Evolutionary conservation across 2,329 filamentous ascomycete genomes (phyloP).

Genomic region (Beauveria pseudobassiana): DNA sequence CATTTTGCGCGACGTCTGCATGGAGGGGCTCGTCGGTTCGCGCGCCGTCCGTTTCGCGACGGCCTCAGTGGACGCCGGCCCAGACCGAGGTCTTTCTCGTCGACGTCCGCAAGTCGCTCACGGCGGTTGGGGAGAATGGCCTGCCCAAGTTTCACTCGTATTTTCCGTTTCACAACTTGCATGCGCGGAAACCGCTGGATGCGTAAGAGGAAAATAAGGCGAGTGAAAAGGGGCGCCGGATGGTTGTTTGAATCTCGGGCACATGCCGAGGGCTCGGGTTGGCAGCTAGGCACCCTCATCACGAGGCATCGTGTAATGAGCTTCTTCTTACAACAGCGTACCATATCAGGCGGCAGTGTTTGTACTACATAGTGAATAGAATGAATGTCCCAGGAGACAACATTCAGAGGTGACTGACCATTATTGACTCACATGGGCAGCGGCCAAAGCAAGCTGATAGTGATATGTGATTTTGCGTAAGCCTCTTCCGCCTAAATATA

Average conservation of each 20-base stretch:
- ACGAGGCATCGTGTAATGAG: no score
- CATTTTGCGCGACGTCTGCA: slow-evolving; percentile 35
- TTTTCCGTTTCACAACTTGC: slow-evolving; percentile 32
- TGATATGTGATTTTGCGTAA: background rate
- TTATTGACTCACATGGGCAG: background rate
- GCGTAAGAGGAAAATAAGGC: background rate
- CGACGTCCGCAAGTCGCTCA: slow-evolving; percentile 32
- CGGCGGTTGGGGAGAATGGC: slow-evolving; percentile 24
- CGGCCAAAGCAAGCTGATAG: background rate
- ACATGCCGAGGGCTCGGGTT: no score
- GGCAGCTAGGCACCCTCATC: no score
- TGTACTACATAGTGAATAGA: background rate
- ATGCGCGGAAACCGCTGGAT: slow-evolving; percentile 29
- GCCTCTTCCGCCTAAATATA: background rate
- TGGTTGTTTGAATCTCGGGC: background rate
- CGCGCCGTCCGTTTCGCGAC: slow-evolving; percentile 30
- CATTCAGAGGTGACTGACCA: background rate
- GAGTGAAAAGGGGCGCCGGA: no score
- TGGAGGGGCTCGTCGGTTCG: slow-evolving; percentile 33
- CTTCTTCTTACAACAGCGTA: background rate
- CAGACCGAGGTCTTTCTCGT: slow-evolving; percentile 38
- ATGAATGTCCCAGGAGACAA: background rate
- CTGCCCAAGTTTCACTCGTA: slow-evolving; percentile 31
- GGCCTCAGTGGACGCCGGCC: slow-evolving; percentile 32
- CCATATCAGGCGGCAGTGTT: background rate